Percentiles rank a stretch among this genome's conserved stretches.
phyloP scores from a whole-genome alignment of 192 early-diverging fungal genomes.

The Mortierella claussenii region DNA sequence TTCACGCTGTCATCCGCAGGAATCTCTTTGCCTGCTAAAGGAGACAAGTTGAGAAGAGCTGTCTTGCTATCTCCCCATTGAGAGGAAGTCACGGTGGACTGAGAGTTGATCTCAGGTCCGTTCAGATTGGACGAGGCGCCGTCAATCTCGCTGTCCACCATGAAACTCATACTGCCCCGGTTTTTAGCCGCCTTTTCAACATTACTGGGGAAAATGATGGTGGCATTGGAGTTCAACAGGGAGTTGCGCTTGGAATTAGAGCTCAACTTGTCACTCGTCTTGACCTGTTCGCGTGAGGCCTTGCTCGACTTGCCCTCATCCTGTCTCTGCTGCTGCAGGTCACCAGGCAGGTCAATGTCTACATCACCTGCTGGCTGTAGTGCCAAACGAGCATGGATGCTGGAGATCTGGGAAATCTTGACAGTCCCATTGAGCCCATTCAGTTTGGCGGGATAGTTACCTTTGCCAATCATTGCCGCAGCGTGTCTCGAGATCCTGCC shows the following conservation, averaged over 20 bases:
- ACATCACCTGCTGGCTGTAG: conserved; percentile 24
- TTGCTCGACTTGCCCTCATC: conserved; percentile 5
- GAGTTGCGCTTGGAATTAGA: conserved; percentile 24
- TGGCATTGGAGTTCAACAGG: conserved; percentile 2
- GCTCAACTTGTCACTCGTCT: not conserved
- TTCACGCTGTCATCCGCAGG: conserved; percentile 15
- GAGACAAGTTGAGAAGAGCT: not conserved
- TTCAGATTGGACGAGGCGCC: not conserved
- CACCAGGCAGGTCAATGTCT: not conserved
- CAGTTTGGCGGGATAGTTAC: conserved; percentile 39
- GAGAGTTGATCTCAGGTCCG: not conserved
- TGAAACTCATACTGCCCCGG: conserved; percentile 48
- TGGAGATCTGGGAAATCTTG: conserved; percentile 31
- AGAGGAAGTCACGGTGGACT: not conserved
- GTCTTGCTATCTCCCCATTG: not conserved
- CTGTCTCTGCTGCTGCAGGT: not conserved
- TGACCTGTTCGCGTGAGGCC: not conserved
- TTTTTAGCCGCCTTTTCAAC: conserved; percentile 47
- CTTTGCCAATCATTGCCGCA: conserved; percentile 8
- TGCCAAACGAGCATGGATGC: conserved; percentile 32
- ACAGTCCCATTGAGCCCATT: conserved; percentile 2
- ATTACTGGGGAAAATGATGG: conserved; percentile 37
- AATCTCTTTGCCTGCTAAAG: not conserved
- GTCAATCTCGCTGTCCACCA: conserved; percentile 50
- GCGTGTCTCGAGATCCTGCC: conserved; percentile 8